Base-by-base conservation (phyloP, 1,284 basidiomycete species). In the Cutaneotrichosporon sp. region DNA sequence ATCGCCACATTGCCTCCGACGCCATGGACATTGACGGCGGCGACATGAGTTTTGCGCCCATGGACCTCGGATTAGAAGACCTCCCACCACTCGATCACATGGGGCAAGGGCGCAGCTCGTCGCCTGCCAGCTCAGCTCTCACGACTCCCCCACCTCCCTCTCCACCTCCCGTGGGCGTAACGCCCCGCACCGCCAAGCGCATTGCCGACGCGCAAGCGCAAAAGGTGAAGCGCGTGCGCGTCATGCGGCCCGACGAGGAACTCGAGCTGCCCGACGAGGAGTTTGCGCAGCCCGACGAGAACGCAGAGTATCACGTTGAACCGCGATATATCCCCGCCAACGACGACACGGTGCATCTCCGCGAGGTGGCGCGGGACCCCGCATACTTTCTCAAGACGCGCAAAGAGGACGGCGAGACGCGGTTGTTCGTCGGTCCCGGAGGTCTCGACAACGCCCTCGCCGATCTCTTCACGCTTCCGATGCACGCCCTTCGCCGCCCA, bases 401-500 rank as follows among this genome's bases (percentile, higher is more conserved):
- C 34, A 85, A 84, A 5, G 77, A 84, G 8, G 80, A 83, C 41
- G 86, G 84, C 15, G 83, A 82, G 14, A 71, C 73, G 4, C 85
- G 84, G 72, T 84, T 91, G 70, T 87, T 82, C 63, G 87, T 85
- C 42, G 90, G 85, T 0, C 88, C 88, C 4, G 76, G 91, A 26
- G 69, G 68, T 1, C 62, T 74, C 20, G 83, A 84, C 0, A 85
- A 87, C 0, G 88, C 92, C 69, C 79, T 97, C 8, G 80, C 81
- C 1, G 82, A 86, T 52, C 76, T 96, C 52, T 96, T 96, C 77
- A 80, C 87, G 74, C 85, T 88, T 47, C 88, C 89, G n/a, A 62
- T 84, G 10, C 77, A 74, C 48, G 77, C 75, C 17, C 73, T 78
- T 68, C 50, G 76, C 59, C 44, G 72, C 46, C 74, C 75, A 50